Conservation (phyloP, 2,329 filamentous ascomycete genomes). For the Ophiocordyceps sinensis region DNA sequence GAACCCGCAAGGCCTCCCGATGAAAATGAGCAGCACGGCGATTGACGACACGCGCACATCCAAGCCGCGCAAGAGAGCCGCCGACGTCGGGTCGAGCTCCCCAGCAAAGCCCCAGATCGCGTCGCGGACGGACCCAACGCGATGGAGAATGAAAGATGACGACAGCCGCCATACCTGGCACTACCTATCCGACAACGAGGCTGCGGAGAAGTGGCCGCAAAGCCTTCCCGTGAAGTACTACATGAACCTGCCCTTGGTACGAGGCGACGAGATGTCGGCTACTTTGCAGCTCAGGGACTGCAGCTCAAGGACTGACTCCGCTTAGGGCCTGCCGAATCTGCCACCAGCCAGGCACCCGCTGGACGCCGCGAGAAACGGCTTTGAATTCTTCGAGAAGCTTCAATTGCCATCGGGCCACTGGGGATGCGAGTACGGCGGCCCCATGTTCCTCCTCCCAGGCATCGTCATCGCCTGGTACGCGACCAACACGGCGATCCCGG, state of each 20-base stretch:
- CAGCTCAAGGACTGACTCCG: slow-evolving; percentile 1
- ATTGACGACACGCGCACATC: slow-evolving; percentile 14
- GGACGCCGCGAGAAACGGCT: slow-evolving; percentile 66
- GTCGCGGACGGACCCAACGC: slow-evolving; percentile 58
- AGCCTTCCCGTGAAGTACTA: slow-evolving; percentile 80
- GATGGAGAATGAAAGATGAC: slow-evolving; percentile 78
- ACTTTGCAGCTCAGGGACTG: too few relatives aligned
- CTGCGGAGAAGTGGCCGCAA: slow-evolving; percentile 68
- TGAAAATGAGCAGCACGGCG: slow-evolving; percentile 5
- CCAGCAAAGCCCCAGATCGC: slow-evolving; percentile 33
- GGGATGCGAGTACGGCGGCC: slow-evolving; percentile 95
- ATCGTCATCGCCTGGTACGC: slow-evolving; percentile 77
- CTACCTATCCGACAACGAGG: slow-evolving; percentile 64
- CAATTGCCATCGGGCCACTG: slow-evolving; percentile 85
- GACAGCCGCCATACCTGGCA: slow-evolving; percentile 86
- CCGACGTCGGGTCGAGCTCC: slow-evolving; percentile 21
- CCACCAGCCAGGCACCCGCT: slow-evolving; percentile 57
- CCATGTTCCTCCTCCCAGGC: slow-evolving; percentile 87
- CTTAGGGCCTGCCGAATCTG: slow-evolving; percentile 59
- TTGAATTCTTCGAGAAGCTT: slow-evolving; percentile 78
- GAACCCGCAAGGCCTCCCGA: too few relatives aligned
- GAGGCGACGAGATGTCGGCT: background rate
- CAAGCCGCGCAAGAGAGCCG: slow-evolving; percentile 28
- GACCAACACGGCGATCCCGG: slow-evolving; percentile 74
- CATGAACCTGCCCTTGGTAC: slow-evolving; percentile 64